Evolutionary conservation across 352 stramenopile genomes (phyloP).

Genomic region (Phytophthora pinifolia): DNA sequence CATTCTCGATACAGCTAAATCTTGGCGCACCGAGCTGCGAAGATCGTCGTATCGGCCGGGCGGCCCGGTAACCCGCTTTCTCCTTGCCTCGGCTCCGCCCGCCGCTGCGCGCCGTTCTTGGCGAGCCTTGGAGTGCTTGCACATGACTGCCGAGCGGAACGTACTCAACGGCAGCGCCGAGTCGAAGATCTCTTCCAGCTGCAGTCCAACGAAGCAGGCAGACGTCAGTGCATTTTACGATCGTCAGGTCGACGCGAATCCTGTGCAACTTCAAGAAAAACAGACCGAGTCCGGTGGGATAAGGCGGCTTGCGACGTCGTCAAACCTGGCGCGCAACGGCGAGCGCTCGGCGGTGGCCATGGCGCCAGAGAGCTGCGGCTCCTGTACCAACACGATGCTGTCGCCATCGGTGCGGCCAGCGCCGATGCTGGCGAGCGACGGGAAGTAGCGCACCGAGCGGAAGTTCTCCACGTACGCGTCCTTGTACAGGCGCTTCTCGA

Average conservation of each 20-base stretch:
- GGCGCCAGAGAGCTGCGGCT: constrained; percentile 18
- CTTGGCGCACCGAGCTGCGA: constrained; percentile 16
- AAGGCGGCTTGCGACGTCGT: constrained; percentile 52
- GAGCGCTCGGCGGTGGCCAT: constrained; percentile 1
- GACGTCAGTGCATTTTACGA: constrained; percentile 21
- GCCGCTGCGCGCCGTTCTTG: constrained; percentile 12
- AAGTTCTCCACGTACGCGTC: constrained; percentile 75
- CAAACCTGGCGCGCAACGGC: constrained; percentile 22
- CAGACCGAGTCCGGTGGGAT: constrained; percentile 54
- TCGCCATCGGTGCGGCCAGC: constrained; percentile 43
- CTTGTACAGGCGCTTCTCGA: constrained; percentile 79
- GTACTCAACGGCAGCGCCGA: constrained; percentile 47
- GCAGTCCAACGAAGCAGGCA: constrained; percentile 15
- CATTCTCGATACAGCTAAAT: background rate
- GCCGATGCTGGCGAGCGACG: constrained; percentile 57
- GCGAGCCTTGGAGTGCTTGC: constrained; percentile 65
- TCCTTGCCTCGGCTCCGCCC: too few relatives aligned
- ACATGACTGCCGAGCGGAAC: constrained; percentile 63
- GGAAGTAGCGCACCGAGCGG: constrained; percentile 71
- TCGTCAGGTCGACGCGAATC: constrained; percentile 32
- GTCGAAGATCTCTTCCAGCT: constrained; percentile 69
- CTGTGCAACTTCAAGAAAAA: constrained; percentile 23
- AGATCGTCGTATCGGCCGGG: background rate
- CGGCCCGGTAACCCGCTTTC: background rate
- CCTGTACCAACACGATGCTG: constrained; percentile 73